Evolutionary conservation across 495 filamentous ascomycete species (phyloP), one percentile per base, ranked within the genome.

Genomic region (Annulohypoxylon stygium): DNA sequence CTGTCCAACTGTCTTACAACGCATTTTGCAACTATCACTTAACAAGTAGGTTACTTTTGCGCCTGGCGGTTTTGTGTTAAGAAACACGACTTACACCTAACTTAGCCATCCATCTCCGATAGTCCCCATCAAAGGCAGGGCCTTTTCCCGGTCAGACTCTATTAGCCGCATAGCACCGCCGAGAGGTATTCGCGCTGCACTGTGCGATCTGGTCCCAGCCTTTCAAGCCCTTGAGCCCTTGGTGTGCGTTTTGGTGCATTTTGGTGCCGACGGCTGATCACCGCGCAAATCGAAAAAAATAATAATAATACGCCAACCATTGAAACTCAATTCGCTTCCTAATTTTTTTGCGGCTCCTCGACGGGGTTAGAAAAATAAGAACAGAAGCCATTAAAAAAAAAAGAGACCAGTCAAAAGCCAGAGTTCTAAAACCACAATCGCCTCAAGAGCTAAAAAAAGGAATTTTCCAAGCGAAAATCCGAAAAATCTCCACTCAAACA

Each of bases 121-220:
- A 75, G 43, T 75, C 67, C 36, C 67, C 72, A 75, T 75, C 58
- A 37, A 55, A 75, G 67, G 63, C 72, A 67, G 72, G 72, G 71
- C 67, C 64, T 70, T 75, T 75, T 75, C 67, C 67, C 72, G 67
- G 67, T 70, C 67, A 70, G 61, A 75, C 58, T 75, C 51, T 70
- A 75, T 75, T 75, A 75, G 72, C 72, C 72, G 72, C 72, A 75
- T 75, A 75, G 67, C 72, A 75, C 67, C 72, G 72, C 72, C 72
- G 72, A 75, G 63, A 74, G 34, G 48, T 59, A 54, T 66, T 69
- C 61, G 61, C 55, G 66, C 65, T 70, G 63, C 67, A 70, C 72
- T 70, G 72, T 70, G 63, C 72, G 64, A 55, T 74, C 53, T 68
- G 69, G 65, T 47, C 11, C 65, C 18, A 64, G 36, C 65, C 66